A percentile compares a stretch with the other conserved stretches of the same genome.
Conservation (phyloP, 495 filamentous ascomycete species). For the Jackrogersella multiformis region DNA sequence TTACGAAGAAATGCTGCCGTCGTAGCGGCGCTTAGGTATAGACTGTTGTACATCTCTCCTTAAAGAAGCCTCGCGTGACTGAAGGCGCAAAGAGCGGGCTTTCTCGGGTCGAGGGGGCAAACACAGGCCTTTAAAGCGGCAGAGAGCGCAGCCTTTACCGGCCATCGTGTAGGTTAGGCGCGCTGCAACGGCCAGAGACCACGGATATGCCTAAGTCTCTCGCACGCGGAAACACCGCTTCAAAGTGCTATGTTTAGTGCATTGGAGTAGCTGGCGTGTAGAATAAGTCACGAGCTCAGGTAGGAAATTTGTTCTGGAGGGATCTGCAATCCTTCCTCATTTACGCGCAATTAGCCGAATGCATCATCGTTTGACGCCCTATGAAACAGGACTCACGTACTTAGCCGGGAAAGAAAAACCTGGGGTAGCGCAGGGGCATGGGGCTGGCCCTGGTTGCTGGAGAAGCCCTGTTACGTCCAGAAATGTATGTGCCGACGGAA, state of each 20-base stretch:
- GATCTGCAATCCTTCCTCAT: conserved; percentile 30
- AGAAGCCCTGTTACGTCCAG: background rate
- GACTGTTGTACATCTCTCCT: conserved; percentile 32
- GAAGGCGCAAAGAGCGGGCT: background rate
- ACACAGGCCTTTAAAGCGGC: conserved; percentile 15
- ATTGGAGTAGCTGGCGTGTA: conserved; percentile 19
- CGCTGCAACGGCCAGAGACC: conserved; percentile 9
- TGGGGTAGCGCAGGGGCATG: conserved; percentile 23
- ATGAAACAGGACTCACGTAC: conserved; percentile 20
- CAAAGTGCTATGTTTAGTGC: conserved; percentile 17
- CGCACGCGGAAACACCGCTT: conserved; percentile 32
- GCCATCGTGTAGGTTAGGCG: background rate
- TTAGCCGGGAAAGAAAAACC: conserved; percentile 40
- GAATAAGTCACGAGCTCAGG: conserved; percentile 6
- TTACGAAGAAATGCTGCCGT: conserved; percentile 39
- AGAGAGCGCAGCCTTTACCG: background rate
- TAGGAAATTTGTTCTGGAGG: too few species aligned
- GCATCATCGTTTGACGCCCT: conserved; percentile 18
- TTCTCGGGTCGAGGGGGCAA: conserved; percentile 1
- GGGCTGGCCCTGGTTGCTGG: conserved; percentile 32
- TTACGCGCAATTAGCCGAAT: conserved; percentile 36
- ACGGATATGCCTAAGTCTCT: conserved; percentile 15
- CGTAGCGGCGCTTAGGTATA: conserved; percentile 26
- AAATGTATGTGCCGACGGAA: conserved; percentile 25
- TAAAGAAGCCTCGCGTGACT: conserved; percentile 20